Evolutionary conservation across 108 stramenopile species (phyloP).

Genomic region (Fragilaria radians): DNA sequence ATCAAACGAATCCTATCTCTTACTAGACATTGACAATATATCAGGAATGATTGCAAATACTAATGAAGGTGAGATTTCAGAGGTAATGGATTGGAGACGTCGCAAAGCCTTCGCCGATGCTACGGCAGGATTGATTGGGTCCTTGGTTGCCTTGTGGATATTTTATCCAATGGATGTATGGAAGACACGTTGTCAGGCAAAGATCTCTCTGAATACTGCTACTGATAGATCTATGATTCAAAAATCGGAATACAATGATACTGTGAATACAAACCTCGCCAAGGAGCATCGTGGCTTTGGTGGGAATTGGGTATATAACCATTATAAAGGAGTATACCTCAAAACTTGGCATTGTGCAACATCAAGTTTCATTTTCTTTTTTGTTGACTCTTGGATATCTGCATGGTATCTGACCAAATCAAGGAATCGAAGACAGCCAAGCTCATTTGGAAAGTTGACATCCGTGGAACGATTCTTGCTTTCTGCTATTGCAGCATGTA

Average conservation of each 20-base stretch:
- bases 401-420: constrained; percentile 21
- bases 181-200: constrained; percentile 63
- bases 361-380: constrained; percentile 88
- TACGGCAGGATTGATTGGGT: constrained; percentile 70
- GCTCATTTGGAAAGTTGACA: constrained; percentile 1
- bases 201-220: too few relatives aligned
- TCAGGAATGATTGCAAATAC: too few relatives aligned
- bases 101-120: constrained; percentile 73
- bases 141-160: constrained; percentile 69
- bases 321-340: constrained; percentile 58
- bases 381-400: constrained; percentile 68
- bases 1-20: too few relatives aligned
- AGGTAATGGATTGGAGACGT: background rate
- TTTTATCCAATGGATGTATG: constrained; percentile 88
- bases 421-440: background rate
- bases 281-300: background rate
- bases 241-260: too few relatives aligned
- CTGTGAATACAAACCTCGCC: too few relatives aligned
- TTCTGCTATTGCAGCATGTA: constrained; percentile 76
- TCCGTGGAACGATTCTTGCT: constrained; percentile 61
- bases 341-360: constrained; percentile 77
- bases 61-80: too few relatives aligned
- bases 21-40: too few relatives aligned
- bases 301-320: background rate
- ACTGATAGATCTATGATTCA: too few relatives aligned